Evolutionary conservation across 179 eudicot genomes (phyloP), one percentile per base, ranked within the genome.

Genomic region (Amaranthus tricolor): DNA sequence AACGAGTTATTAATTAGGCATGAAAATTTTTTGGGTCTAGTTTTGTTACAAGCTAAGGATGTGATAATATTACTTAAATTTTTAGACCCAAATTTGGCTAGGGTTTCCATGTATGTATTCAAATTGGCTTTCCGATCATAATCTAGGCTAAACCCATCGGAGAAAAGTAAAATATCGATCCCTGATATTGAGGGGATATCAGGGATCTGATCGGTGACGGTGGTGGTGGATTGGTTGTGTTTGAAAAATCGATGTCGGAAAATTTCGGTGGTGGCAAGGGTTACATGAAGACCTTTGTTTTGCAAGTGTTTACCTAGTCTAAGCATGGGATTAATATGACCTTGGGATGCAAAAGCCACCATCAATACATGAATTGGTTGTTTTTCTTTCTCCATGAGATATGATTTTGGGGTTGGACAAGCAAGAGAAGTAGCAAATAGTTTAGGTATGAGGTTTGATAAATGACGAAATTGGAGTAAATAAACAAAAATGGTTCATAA

Each of bases 291-390:
- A 66, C 85, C 83, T 20, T 80, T 82, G 74, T 75, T 66, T 60
- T 72, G 66, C 4, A 85, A 79, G 54, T 74, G 85, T 55, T 81
- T 80, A 69, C 74, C 90, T n/a, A 87, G 77, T 11, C 77, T 62
- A 19, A 87, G 84, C 84, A 87, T 65, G 20, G 90, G 90, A 74
- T 87, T 87, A 6, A 87, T 80, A 83, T 87, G 90, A 56, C 88
- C 88, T 83, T 85, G 88, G 11, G 84, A 62, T 6, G 90, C 56
- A 56, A 87, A 78, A 5, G 84, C 75, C 15, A 87, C 86, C 84
- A 87, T 71, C 11, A 83, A 68, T 2, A 85, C 79, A 58, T 81
- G 78, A 10, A 69, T 81, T 45, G 60, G 74, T 74, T 77, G 76
- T 7, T 55, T 49, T 24, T 43, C 44, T 63, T 71, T 49, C 57